Evolutionary conservation across 805 yeast species (phyloP), one percentile per base, ranked within the genome.

Genomic region (Nakazawaea peltata): DNA sequence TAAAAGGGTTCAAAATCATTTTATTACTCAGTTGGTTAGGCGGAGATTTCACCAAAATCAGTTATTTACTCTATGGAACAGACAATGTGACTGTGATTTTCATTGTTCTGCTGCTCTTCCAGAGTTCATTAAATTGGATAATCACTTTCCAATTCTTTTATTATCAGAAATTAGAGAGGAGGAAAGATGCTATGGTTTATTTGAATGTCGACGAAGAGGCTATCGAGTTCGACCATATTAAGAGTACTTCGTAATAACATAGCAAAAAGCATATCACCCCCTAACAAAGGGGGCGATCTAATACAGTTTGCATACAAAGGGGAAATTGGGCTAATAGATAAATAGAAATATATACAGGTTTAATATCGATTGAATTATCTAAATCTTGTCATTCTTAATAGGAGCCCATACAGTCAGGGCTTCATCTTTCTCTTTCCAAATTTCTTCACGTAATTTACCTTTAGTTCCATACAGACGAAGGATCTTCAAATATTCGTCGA

Each of bases 11-110:
- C 60, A 80, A 86, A 48, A 63, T 77, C 33, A 73, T 90, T 19
- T 60, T 87, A 23, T 53, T 87, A 25, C 57, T 86, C 14, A 79
- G 88, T 48, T 87, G 97, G 97, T 62, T 87, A 4, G 79, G 90
- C 41, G 96, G 96, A 39, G 97, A 87, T 57, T 62, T 80, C 27
- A 70, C 85, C 26, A 88, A 88, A 53, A 71, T 85, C 17, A 63
- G 78, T 34, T 84, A 83, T 49, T 61, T 84, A 35, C 47, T 82
- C n/a, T 82, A 68, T 54, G 94, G 94, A 12, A 81, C 92, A 1
- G 70, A 69, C 36, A 69, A 82, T 44, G 71, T 83, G 19, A 77
- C 87, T 2, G 45, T 59, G 5, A 62, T 82, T 5, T 83, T 83
- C 51, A 65, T 81, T 7, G 49, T 73, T 32, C 86, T 86, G 38